phyloP scores from a whole-genome alignment of 192 early-diverging fungal genomes.

The Neocallimastix lanati region DNA sequence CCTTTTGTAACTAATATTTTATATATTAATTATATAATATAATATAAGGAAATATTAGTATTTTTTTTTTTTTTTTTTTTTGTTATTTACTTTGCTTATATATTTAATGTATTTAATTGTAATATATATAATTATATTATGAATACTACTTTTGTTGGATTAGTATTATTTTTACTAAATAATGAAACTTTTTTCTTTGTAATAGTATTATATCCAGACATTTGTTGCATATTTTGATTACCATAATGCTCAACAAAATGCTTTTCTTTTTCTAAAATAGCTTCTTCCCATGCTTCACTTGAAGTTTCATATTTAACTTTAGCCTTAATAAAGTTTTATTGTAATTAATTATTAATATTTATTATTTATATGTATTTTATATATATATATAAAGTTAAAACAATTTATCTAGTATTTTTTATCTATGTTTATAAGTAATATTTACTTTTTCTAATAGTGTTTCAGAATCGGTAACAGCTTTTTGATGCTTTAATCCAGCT shows the following conservation, averaged over 20 bases:
- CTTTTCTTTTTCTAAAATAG: background rate
- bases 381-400: too few species aligned
- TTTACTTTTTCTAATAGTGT: slow-evolving; percentile 59
- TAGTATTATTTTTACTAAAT: background rate
- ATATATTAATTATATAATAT: background rate
- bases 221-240: slow-evolving; percentile 8
- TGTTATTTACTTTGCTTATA: too few species aligned
- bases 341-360: too few species aligned
- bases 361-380: too few species aligned
- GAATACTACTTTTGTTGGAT: slow-evolving; percentile 11
- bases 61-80: too few species aligned
- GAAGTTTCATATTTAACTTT: background rate
- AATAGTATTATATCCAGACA: slow-evolving; percentile 26
- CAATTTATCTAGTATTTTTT: too few species aligned
- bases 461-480: slow-evolving; percentile 63
- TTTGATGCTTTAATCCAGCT: slow-evolving; percentile 51
- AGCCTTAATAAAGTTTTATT: background rate
- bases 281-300: background rate
- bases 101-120: too few species aligned
- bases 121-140: background rate
- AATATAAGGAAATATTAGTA: too few species aligned
- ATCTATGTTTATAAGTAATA: background rate
- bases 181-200: slow-evolving; percentile 4
- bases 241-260: background rate
- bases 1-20: slow-evolving; percentile 34